phyloP scores from a whole-genome alignment of 2,329 filamentous ascomycete genomes.

The Fusarium fujikuroi region DNA sequence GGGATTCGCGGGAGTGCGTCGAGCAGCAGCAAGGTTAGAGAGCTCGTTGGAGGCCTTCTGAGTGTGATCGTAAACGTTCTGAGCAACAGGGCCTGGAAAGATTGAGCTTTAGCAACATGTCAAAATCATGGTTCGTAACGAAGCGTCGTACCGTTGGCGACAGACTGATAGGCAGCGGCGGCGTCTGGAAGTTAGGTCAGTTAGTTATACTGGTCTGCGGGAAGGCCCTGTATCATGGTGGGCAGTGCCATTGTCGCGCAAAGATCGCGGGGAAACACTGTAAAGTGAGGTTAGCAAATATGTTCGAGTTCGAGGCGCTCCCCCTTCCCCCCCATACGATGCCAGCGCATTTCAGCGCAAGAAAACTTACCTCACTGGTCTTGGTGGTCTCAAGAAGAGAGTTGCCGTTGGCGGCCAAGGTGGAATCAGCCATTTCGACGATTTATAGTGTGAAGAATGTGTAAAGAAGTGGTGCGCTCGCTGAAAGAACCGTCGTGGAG shows the following conservation, averaged over 20 bases:
- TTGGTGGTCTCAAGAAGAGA: slow-evolving; percentile 60
- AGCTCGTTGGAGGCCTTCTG: slow-evolving; percentile 67
- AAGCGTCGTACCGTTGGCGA: slow-evolving; percentile 57
- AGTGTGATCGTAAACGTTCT: slow-evolving; percentile 67
- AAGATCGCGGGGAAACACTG: slow-evolving; percentile 22
- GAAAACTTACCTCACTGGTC: slow-evolving; percentile 62
- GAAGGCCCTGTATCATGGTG: background rate
- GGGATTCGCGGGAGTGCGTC: slow-evolving; percentile 63
- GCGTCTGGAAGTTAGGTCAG: slow-evolving; percentile 57
- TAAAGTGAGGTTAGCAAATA: slow-evolving; percentile 35
- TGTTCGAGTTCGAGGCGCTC: slow-evolving; percentile 32
- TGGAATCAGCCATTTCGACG: slow-evolving; percentile 44
- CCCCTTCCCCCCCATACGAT: slow-evolving; percentile 12
- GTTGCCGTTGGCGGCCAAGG: slow-evolving; percentile 57
- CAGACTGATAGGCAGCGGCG: slow-evolving; percentile 59
- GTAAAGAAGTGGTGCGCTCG: slow-evolving; percentile 23
- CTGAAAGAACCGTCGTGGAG: slow-evolving; percentile 10
- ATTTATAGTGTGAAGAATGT: slow-evolving; percentile 38
- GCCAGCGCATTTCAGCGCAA: slow-evolving; percentile 12
- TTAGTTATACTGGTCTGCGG: slow-evolving; percentile 28
- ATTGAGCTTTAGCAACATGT: slow-evolving; percentile 22
- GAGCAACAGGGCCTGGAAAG: slow-evolving; percentile 65
- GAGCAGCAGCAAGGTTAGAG: slow-evolving; percentile 66
- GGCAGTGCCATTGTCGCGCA: slow-evolving; percentile 4
- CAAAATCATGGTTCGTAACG: slow-evolving; percentile 6